Evolutionary conservation across 2,329 filamentous ascomycete species (phyloP).

Genomic region (Phoma herbarum): DNA sequence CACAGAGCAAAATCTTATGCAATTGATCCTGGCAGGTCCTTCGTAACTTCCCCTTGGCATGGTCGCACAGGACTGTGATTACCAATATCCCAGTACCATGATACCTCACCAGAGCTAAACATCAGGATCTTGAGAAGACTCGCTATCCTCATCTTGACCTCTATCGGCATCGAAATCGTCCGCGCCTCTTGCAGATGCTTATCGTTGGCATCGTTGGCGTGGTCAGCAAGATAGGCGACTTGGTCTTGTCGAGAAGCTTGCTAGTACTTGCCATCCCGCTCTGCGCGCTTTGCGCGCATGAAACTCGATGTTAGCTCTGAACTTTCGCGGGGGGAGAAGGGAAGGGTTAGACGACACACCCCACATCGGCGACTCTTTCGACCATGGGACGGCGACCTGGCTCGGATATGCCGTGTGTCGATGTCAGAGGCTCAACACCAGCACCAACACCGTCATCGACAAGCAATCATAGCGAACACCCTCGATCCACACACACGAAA

Average conservation of each 20-base stretch:
- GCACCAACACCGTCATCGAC: slow-evolving; percentile 9
- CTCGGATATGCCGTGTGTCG: slow-evolving; percentile 30
- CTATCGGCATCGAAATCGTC: slow-evolving; percentile 15
- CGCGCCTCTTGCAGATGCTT: slow-evolving; percentile 18
- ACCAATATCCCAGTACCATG: slow-evolving; percentile 24
- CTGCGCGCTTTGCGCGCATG: slow-evolving; percentile 12
- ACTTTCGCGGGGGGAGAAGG: slow-evolving; percentile 15
- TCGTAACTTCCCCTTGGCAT: slow-evolving; percentile 5
- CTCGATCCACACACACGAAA: neutral
- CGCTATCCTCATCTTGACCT: slow-evolving; percentile 14
- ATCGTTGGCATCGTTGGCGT: neutral
- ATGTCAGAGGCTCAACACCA: slow-evolving; percentile 18
- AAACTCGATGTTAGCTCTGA: slow-evolving; percentile 7
- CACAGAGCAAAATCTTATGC: slow-evolving; percentile 8
- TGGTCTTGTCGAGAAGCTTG: slow-evolving; percentile 1
- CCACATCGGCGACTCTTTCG: slow-evolving; percentile 29
- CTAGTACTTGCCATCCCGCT: neutral
- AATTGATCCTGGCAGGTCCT: slow-evolving; percentile 19
- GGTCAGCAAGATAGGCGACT: slow-evolving; percentile 10
- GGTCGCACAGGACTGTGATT: slow-evolving; percentile 2
- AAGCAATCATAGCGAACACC: neutral
- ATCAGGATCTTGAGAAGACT: neutral
- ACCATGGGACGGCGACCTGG: slow-evolving; percentile 32
- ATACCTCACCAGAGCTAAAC: slow-evolving; percentile 15
- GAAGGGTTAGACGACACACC: slow-evolving; percentile 27